Evolutionary conservation across 1,284 basidiomycete genomes (phyloP).

Genomic region (Apiotrichum gamsii): DNA sequence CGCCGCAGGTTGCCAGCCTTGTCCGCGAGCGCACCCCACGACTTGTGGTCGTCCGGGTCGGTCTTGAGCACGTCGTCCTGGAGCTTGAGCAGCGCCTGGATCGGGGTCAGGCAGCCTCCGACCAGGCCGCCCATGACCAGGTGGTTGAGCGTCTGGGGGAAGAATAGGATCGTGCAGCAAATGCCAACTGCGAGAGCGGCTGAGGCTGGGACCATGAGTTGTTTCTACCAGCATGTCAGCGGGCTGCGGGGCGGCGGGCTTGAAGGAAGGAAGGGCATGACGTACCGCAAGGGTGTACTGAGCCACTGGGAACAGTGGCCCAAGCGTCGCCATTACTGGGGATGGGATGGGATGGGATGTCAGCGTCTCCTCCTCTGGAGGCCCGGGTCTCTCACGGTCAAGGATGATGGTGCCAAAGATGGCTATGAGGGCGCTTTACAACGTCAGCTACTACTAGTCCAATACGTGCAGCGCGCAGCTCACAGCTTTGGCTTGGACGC

Average conservation of each 20-base stretch:
- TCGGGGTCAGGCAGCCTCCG: conserved; percentile 33
- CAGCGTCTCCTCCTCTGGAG: too few relatives aligned
- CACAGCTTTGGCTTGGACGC: conserved; percentile 60
- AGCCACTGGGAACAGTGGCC: conserved; percentile 58
- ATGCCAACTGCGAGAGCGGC: too few relatives aligned
- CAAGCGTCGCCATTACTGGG: conserved; percentile 54
- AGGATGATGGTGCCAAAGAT: conserved; percentile 52
- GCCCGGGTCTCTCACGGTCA: conserved; percentile 24
- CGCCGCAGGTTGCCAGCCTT: conserved; percentile 22
- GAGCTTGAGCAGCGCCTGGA: conserved; percentile 32
- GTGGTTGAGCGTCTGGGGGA: conserved; percentile 66
- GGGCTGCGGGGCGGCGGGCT: conserved; percentile 9
- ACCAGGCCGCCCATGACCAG: conserved; percentile 33
- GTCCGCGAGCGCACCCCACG: conserved; percentile 28
- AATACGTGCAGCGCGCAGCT: too few relatives aligned
- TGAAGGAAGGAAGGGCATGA: background rate
- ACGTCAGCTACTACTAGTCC: too few relatives aligned
- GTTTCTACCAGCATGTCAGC: too few relatives aligned
- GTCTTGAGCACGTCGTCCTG: conserved; percentile 40
- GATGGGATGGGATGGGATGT: too few relatives aligned
- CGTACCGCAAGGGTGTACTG: conserved; percentile 57
- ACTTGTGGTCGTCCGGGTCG: conserved; percentile 21
- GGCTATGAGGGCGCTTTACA: too few relatives aligned
- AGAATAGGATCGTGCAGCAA: too few relatives aligned
- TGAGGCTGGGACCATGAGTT: too few relatives aligned